A percentile compares a stretch with the other conserved stretches of the same genome.
Evolutionary conservation across 176 grass and related monocot species (phyloP).

Genomic region (Zoysia pacifica): DNA sequence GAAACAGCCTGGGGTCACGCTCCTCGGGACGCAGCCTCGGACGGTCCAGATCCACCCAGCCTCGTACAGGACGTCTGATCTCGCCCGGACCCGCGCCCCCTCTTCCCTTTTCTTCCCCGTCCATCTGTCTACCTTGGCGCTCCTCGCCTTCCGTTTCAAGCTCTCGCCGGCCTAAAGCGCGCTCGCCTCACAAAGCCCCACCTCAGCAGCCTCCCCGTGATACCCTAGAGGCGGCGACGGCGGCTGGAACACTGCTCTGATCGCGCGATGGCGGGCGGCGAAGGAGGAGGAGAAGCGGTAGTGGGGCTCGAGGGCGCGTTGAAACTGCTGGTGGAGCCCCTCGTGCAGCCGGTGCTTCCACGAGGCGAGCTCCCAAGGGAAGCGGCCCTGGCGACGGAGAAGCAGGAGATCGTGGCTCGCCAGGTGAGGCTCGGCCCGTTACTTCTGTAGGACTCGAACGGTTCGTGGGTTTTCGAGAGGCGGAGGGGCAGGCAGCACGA

Average conservation of each 20-base stretch:
- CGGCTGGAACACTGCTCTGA: background rate
- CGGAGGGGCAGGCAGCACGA: background rate
- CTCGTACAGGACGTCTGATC: background rate
- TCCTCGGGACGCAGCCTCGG: slow-evolving; percentile 3
- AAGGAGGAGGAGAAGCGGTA: background rate
- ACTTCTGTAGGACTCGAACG: background rate
- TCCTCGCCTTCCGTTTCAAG: slow-evolving; percentile 12
- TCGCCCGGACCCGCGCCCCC: background rate
- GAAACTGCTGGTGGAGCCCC: slow-evolving; percentile 55
- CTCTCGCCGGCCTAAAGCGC: background rate
- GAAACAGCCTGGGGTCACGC: background rate
- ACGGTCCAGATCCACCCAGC: background rate
- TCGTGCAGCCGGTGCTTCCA: slow-evolving; percentile 55
- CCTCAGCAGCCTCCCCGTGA: background rate
- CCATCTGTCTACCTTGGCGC: background rate
- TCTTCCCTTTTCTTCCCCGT: background rate
- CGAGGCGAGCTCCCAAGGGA: background rate
- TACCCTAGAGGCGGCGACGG: slow-evolving; percentile 11
- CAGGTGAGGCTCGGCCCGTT: slow-evolving; percentile 34
- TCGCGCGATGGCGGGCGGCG: background rate
- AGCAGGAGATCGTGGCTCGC: slow-evolving; percentile 35
- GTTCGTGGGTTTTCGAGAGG: background rate
- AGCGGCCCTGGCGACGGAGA: background rate
- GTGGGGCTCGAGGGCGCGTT: slow-evolving; percentile 68
- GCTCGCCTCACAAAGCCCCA: slow-evolving; percentile 1